Evolutionary conservation across 805 yeast genomes (phyloP), one percentile per base, ranked within the genome.

Genomic region (Metahyphopichia silvanorum): DNA sequence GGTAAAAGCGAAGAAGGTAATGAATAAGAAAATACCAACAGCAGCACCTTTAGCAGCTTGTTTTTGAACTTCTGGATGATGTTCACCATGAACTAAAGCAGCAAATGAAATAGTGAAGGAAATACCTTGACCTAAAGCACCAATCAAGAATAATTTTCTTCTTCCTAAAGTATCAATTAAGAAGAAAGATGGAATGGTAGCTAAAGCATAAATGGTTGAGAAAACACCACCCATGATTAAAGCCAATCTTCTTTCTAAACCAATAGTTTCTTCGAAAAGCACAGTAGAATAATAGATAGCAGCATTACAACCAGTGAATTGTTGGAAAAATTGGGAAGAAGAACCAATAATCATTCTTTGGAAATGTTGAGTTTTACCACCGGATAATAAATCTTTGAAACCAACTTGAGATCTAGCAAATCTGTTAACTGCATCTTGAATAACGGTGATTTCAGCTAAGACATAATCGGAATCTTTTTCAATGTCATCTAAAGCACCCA

Each of bases 251-350:
- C 64, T 61, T 37, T 64, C 57, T 40, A 74, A 55, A 37, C 70
- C 71, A 46, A 79, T 71, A 14, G 26, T 24, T 24, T 24, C 26
- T 24, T 24, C 26, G 26, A 24, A 24, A 7, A 24, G 12, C 7
- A 24, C 26, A n/a, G 26, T 24, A 14, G 26, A 24, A 51, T 74
- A 74, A 59, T 71, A 74, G 4, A 76, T 66, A 18, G 71, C 73
- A 38, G 74, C 53, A 35, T 75, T 76, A 44, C 70, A 71, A 46
- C 79, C 79, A 13, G 76, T 66, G 24, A 69, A 46, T 45, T 70
- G 76, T 68, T 58, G 59, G 39, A 67, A 46, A 14, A 24, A 24
- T 24, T 24, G 26, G 21, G 51, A 40, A 24, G 64, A 65, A 16
- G 66, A 45, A 44, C 55, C 49, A 18, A 47, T 16, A 23, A 55